phyloP scores from a whole-genome alignment of 495 filamentous ascomycete species.

The Trichoderma parareesei region DNA sequence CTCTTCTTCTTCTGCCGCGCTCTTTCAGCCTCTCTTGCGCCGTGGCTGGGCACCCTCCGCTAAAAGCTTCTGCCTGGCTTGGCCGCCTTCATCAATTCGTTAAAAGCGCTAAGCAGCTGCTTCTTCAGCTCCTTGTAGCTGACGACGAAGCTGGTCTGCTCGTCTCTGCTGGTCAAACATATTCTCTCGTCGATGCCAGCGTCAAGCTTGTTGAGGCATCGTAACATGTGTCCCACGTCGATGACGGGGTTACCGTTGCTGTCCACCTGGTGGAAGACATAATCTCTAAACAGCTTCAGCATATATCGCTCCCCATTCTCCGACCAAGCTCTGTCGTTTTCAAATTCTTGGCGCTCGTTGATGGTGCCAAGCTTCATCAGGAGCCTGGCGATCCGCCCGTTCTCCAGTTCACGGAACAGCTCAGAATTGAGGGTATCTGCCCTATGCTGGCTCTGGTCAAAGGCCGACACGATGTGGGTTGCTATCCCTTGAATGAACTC shows the following conservation, averaged over 20 bases:
- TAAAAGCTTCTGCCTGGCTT: not conserved
- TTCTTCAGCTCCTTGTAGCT: slow-evolving; percentile 83
- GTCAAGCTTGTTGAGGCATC: slow-evolving; percentile 83
- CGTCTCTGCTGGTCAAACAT: slow-evolving; percentile 76
- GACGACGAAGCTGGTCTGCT: slow-evolving; percentile 76
- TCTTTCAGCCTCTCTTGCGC: not conserved
- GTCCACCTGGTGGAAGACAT: slow-evolving; percentile 93
- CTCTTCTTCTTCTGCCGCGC: too few relatives aligned
- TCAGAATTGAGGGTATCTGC: slow-evolving; percentile 54
- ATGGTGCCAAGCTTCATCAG: slow-evolving; percentile 77
- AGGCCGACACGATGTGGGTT: slow-evolving; percentile 56
- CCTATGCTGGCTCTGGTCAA: slow-evolving; percentile 66
- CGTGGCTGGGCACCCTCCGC: not conserved
- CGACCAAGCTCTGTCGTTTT: slow-evolving; percentile 67
- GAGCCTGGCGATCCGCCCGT: slow-evolving; percentile 75
- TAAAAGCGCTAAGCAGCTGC: slow-evolving; percentile 68
- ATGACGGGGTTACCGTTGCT: slow-evolving; percentile 69
- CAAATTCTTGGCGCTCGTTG: slow-evolving; percentile 81
- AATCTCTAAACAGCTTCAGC: slow-evolving; percentile 90
- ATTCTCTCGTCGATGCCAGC: slow-evolving; percentile 83
- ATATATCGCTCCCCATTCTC: slow-evolving; percentile 87
- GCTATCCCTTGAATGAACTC: slow-evolving; percentile 70
- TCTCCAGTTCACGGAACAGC: slow-evolving; percentile 77
- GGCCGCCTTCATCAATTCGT: slow-evolving; percentile 48
- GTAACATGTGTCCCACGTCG: slow-evolving; percentile 76